Percentiles rank a stretch among this genome's conserved stretches.
Conservation (phyloP, 176 grass and related monocot genomes). For the Triticum turgidum region DNA sequence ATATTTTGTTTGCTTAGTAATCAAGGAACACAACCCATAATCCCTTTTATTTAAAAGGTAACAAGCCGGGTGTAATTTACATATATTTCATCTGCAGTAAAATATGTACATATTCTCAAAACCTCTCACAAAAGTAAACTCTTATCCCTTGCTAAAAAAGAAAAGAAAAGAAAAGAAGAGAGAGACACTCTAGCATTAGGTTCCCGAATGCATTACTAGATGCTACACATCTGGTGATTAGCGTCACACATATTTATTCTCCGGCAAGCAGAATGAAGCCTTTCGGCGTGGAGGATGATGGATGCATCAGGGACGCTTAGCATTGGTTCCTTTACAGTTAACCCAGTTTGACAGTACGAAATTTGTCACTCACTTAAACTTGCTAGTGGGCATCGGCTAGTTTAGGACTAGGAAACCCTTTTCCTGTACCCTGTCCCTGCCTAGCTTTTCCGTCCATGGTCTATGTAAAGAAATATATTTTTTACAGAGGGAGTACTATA, state of each 20-base stretch:
- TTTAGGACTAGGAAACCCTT: not conserved
- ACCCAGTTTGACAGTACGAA: conserved; percentile 17
- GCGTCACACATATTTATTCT: not conserved
- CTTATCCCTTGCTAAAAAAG: no score
- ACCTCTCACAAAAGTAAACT: not conserved
- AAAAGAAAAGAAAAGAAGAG: not conserved
- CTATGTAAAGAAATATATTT: no score
- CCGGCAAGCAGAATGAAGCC: conserved; percentile 16
- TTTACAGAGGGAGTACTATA: no score
- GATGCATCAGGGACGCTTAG: not conserved
- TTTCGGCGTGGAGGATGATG: not conserved
- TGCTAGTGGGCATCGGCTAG: not conserved
- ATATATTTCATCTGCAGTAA: no score
- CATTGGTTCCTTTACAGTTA: not conserved
- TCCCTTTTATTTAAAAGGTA: not conserved
- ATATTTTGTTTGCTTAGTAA: not conserved
- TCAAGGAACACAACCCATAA: not conserved
- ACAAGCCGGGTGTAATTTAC: no score
- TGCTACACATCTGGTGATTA: conserved; percentile 4
- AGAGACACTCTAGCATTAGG: not conserved
- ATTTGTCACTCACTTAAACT: not conserved
- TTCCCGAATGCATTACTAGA: conserved; percentile 22
- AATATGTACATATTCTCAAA: not conserved
- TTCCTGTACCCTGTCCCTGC: not conserved
- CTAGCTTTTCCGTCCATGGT: not conserved